Percentiles rank a stretch among this genome's conserved stretches.
These are phyloP conservation scores for Fistulinella prunicolor DNA, from an alignment of 768 basidiomycete species.

Conservation along the genomic window DNA sequence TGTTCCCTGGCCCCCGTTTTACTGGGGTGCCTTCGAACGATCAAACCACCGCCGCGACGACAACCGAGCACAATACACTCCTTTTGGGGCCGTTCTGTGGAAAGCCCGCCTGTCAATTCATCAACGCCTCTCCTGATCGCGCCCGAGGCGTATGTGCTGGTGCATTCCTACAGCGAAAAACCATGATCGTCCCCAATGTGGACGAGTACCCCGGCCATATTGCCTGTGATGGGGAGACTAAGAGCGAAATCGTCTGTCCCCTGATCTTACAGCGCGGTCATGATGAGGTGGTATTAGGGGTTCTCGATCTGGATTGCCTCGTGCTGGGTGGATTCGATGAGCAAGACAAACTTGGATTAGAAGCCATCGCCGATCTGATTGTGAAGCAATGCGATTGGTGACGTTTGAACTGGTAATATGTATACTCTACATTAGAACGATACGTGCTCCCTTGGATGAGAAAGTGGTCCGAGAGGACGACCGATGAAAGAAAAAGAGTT, in stretches of 20 bases:
- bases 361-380: constrained; percentile 65
- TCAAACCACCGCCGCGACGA: constrained; percentile 13
- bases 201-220: constrained; percentile 88
- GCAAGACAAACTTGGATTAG: constrained; percentile 74
- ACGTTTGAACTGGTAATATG: neutral
- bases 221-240: constrained; percentile 88
- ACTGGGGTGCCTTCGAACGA: constrained; percentile 8
- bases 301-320: constrained; percentile 86
- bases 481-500: neutral
- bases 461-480: neutral
- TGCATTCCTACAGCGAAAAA: constrained; percentile 55
- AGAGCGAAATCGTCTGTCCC: constrained; percentile 88
- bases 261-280: constrained; percentile 43
- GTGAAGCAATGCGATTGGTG: constrained; percentile 67
- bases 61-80: constrained; percentile 29
- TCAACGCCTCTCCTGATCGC: constrained; percentile 53
- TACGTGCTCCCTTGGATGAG: neutral
- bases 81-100: constrained; percentile 86
- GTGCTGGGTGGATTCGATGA: constrained; percentile 66
- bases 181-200: constrained; percentile 75
- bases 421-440: neutral
- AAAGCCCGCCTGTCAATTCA: constrained; percentile 87
- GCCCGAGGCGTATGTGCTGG: constrained; percentile 84
- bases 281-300: constrained; percentile 44
- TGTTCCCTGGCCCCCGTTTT: constrained; percentile 53